A percentile compares a stretch with the other conserved stretches of the same genome.
phyloP scores from a whole-genome alignment of 192 early-diverging fungal genomes.

The Coemansia nantahalensis region DNA sequence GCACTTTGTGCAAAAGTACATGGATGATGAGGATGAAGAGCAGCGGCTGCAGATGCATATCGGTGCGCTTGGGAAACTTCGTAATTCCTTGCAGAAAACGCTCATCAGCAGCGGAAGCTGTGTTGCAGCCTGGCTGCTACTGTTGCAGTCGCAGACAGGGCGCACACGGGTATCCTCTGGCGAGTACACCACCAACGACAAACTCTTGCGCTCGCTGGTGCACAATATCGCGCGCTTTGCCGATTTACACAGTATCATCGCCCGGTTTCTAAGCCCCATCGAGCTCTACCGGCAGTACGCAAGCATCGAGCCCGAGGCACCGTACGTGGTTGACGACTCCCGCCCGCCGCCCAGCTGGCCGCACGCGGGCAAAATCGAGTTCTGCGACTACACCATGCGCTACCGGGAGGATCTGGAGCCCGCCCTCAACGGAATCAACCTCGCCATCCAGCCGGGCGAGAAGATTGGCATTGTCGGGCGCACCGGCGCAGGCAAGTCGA shows the following conservation, averaged over 20 bases:
- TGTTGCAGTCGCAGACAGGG: too few species aligned
- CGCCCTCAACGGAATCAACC: slow-evolving; percentile 33
- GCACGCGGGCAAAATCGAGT: slow-evolving; percentile 54
- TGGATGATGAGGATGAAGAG: slow-evolving; percentile 59
- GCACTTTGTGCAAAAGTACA: slow-evolving; percentile 58
- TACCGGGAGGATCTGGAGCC: slow-evolving; percentile 55
- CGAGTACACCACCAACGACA: slow-evolving; percentile 7
- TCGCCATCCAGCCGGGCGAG: slow-evolving; percentile 43
- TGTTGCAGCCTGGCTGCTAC: too few species aligned
- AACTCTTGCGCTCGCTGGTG: slow-evolving; percentile 4
- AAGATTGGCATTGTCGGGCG: slow-evolving; percentile 67
- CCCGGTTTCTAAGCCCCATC: slow-evolving; percentile 13
- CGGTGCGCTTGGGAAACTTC: neutral
- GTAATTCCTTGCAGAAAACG: too few species aligned
- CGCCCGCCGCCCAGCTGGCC: slow-evolving; percentile 67
- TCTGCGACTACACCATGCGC: slow-evolving; percentile 56
- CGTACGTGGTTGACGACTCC: slow-evolving; percentile 31
- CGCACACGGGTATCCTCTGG: too few species aligned
- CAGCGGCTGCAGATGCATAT: slow-evolving; percentile 54
- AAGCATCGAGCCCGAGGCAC: slow-evolving; percentile 40
- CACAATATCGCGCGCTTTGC: slow-evolving; percentile 4
- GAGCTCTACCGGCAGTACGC: slow-evolving; percentile 31
- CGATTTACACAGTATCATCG: slow-evolving; percentile 12
- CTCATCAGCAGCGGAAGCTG: too few species aligned
- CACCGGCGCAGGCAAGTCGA: slow-evolving; percentile 77